A percentile compares a stretch with the other conserved stretches of the same genome.
Conservation (phyloP, 2,329 filamentous ascomycete genomes). For the Whalleya microplaca region DNA sequence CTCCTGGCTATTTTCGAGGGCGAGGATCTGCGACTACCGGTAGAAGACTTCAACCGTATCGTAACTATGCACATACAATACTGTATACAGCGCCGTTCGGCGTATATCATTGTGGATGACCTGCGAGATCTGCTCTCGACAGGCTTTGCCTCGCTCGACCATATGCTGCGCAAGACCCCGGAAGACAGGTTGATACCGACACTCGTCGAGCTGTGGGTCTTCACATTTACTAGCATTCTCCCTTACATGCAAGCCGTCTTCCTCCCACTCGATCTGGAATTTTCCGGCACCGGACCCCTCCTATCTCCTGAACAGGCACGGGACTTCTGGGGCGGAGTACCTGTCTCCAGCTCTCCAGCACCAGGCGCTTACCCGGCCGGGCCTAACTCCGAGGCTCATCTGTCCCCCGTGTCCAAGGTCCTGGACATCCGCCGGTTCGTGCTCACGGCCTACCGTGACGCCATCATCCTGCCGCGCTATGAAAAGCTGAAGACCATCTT, state of each 20-base stretch:
- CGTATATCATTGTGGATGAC: conserved; percentile 74
- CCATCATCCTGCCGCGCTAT: conserved; percentile 84
- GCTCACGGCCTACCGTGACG: conserved; percentile 85
- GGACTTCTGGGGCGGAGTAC: conserved; percentile 87
- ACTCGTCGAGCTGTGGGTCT: conserved; percentile 91
- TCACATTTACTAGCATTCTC: conserved; percentile 86
- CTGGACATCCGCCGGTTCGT: conserved; percentile 90
- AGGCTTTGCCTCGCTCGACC: conserved; percentile 85
- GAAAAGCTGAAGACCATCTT: conserved; percentile 89
- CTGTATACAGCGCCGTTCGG: conserved; percentile 74
- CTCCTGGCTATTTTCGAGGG: conserved; percentile 80
- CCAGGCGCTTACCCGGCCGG: conserved; percentile 25
- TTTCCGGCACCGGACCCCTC: conserved; percentile 80
- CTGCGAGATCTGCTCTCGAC: conserved; percentile 74
- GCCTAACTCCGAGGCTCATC: conserved; percentile 44
- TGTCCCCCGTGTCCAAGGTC: conserved; percentile 54
- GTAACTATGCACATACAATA: conserved; percentile 79
- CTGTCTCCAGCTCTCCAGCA: conserved; percentile 46
- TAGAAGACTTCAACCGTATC: conserved; percentile 82
- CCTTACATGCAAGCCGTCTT: conserved; percentile 97
- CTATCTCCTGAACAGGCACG: conserved; percentile 78
- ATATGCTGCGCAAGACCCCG: conserved; percentile 75
- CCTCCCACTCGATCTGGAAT: conserved; percentile 88
- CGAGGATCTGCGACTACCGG: conserved; percentile 76
- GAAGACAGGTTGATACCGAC: conserved; percentile 90